Conservation (phyloP, 2,329 filamentous ascomycete species). For the Fusarium torulosum region DNA sequence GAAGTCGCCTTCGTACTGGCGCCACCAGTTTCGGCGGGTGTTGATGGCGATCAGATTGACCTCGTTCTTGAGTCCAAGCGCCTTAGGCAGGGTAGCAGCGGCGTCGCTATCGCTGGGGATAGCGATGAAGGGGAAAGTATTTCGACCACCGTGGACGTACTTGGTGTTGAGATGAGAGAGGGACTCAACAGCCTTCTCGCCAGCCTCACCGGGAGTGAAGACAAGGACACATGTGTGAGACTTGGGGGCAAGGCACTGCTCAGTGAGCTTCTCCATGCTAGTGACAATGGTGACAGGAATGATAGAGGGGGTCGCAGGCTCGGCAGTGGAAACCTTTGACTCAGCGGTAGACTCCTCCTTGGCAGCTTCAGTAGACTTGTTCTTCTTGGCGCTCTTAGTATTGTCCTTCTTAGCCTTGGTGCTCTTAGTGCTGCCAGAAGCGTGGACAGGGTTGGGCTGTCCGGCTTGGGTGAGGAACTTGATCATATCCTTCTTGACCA, state of each 20-base stretch:
- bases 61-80: slow-evolving; percentile 70
- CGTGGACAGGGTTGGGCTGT: slow-evolving; percentile 79
- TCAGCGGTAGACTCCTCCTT: slow-evolving; percentile 48
- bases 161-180: slow-evolving; percentile 83
- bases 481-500: slow-evolving; percentile 86
- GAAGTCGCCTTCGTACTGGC: slow-evolving; percentile 74
- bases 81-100: slow-evolving; percentile 57
- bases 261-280: slow-evolving; percentile 72
- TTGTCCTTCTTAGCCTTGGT: slow-evolving; percentile 57
- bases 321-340: slow-evolving; percentile 41
- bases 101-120: slow-evolving; percentile 67
- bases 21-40: slow-evolving; percentile 88
- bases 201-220: slow-evolving; percentile 69
- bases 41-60: slow-evolving; percentile 86
- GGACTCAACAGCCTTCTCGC: slow-evolving; percentile 69
- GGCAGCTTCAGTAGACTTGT: slow-evolving; percentile 46
- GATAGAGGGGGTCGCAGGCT: slow-evolving; percentile 53
- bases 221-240: slow-evolving; percentile 87
- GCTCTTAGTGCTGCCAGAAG: slow-evolving; percentile 53
- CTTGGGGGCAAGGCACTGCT: slow-evolving; percentile 79
- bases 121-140: slow-evolving; percentile 86
- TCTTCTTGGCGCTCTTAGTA: slow-evolving; percentile 52
- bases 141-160: slow-evolving; percentile 73
- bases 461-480: slow-evolving; percentile 85
- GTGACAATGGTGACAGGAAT: slow-evolving; percentile 75